Evolutionary conservation across 805 yeast species (phyloP), one percentile per base, ranked within the genome.

Genomic region (Wickerhamomyces xylosicus): DNA sequence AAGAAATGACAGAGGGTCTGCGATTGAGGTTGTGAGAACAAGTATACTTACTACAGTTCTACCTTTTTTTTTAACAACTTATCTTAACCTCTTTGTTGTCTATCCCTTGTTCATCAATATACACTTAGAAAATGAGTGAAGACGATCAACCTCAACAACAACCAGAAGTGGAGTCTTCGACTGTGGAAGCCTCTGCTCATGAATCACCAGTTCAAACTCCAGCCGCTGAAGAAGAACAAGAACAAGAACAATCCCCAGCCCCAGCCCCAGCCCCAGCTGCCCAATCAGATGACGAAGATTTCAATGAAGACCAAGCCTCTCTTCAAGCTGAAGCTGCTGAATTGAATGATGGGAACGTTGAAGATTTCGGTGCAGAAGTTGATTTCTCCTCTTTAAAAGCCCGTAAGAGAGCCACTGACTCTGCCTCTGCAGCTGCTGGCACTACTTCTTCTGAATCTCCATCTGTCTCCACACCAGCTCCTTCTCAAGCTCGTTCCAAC

Each of bases 281-380:
- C 18, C 41, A 33, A 17, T 20, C 14, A 28, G 21, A 17, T 4
- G 20, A 20, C 8, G 10, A 34, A 20, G 14, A 15, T n/a, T 15
- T 6, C 18, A 32, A 15, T 34, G 40, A 15, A 3, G 40, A 17
- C 7, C 35, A 36, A 10, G 15, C 31, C 31, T 28, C 17, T 10
- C 40, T 44, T 7, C 59, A 50, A 31, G 43, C 31, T 13, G 42
- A 39, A 21, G 36, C 31, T 14, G 38, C 36, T 14, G 36, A 35
- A 13, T 37, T 31, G 13, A 39, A 32, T 22, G 41, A 18, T 8
- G 39, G 35, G 7, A 41, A 37, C 2, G 42, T 39, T 4, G 41
- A 38, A 16, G 41, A 36, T 5, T 41, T 47, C 21, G 16, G 50
- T 10, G 67, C 62, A 33, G 57, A 59, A 4, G 57, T 50, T 11